A percentile compares a stretch with the other conserved stretches of the same genome.
Conservation (phyloP, 192 early-diverging fungal species). For the Rhizoclosmatium globosum region DNA sequence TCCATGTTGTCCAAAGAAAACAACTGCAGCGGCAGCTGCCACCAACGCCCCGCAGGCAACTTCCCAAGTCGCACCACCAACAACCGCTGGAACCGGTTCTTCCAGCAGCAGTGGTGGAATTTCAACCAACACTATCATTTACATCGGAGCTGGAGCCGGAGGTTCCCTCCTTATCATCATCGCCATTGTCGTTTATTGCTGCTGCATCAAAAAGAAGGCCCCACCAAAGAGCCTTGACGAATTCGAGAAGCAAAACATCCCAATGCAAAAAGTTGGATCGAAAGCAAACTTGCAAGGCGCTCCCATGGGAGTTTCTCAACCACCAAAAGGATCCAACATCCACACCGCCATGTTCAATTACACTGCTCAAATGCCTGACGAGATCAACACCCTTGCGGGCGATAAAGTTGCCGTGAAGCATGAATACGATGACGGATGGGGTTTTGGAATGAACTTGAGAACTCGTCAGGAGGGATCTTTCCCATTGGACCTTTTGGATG, state of each 20-base stretch:
- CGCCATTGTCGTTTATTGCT: slow-evolving; percentile 11
- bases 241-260: background rate
- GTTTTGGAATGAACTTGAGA: background rate
- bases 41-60: background rate
- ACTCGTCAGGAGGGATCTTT: slow-evolving; percentile 1
- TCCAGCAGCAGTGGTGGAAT: no score
- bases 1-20: background rate
- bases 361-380: slow-evolving; percentile 5
- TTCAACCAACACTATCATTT: slow-evolving; percentile 9
- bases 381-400: background rate
- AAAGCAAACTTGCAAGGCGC: background rate
- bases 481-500: slow-evolving; percentile 21
- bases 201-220: slow-evolving; percentile 20
- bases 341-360: slow-evolving; percentile 10
- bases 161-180: slow-evolving; percentile 10
- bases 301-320: slow-evolving; percentile 2
- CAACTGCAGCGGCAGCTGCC: slow-evolving; percentile 8
- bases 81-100: background rate
- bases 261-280: background rate
- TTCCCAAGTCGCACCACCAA: background rate
- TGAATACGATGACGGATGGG: slow-evolving; percentile 27
- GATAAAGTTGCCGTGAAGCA: slow-evolving; percentile 2
- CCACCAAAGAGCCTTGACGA: background rate
- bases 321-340: slow-evolving; percentile 2
- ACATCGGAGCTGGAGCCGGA: slow-evolving; percentile 26